These are phyloP conservation scores for Colletotrichum tabaci DNA, from an alignment of 2,329 filamentous ascomycete genomes.

Conservation along the genomic window DNA sequence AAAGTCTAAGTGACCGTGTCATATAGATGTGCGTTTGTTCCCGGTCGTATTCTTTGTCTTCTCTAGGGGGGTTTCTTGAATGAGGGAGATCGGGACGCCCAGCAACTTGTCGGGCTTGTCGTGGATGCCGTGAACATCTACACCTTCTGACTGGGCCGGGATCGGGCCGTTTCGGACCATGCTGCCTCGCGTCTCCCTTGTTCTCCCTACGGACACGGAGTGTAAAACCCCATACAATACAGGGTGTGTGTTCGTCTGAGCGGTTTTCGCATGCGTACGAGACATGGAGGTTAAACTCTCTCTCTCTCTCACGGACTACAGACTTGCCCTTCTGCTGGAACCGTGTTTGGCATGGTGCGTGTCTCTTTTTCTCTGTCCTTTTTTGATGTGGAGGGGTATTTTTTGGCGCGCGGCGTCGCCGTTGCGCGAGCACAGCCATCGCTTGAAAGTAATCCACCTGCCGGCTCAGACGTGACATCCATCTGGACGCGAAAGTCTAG, in stretches of 20 bases:
- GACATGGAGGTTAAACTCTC: not conserved
- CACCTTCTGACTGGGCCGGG: not conserved
- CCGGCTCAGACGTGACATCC: not conserved
- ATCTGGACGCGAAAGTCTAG: not conserved
- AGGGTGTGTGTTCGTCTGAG: not conserved
- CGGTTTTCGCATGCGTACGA: not conserved
- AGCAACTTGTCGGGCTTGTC: too few species aligned
- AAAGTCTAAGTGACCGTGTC: not conserved
- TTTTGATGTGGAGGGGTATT: too few species aligned
- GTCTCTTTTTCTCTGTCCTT: too few species aligned
- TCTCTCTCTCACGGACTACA: not conserved
- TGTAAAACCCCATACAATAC: not conserved
- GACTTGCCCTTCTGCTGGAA: not conserved
- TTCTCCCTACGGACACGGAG: not conserved
- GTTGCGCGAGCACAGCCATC: not conserved
- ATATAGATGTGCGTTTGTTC: not conserved
- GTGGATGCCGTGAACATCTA: too few species aligned
- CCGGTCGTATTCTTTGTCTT: not conserved
- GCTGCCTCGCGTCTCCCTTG: not conserved
- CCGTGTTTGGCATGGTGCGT: not conserved
- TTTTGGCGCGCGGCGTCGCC: not conserved
- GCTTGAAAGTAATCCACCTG: not conserved
- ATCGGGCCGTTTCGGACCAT: not conserved
- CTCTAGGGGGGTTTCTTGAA: not conserved
- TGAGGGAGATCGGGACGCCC: too few species aligned